Conservation (phyloP, 768 basidiomycete genomes). For the Lyophyllum shimeji region DNA sequence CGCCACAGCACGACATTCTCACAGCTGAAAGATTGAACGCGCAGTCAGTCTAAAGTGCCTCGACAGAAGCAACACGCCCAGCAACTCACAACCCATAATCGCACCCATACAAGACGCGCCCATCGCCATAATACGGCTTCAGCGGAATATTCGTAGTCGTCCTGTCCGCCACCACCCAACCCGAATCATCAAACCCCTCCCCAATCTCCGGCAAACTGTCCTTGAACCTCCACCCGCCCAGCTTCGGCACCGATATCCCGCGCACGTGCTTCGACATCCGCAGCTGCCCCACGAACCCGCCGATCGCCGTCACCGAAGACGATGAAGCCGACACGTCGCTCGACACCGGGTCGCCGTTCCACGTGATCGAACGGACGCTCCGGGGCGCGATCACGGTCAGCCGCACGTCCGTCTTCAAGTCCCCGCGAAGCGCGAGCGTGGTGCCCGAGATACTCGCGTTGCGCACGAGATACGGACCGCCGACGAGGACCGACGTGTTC, state of each 20-base stretch:
- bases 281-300: slow-evolving; percentile 52
- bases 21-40: slow-evolving; percentile 49
- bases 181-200: slow-evolving; percentile 54
- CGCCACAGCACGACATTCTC: slow-evolving; percentile 83
- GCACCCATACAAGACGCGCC: slow-evolving; percentile 78
- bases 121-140: slow-evolving; percentile 72
- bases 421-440: slow-evolving; percentile 62
- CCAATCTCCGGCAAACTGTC: slow-evolving; percentile 75
- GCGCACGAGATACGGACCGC: slow-evolving; percentile 66
- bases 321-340: slow-evolving; percentile 29
- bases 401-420: slow-evolving; percentile 57
- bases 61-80: background rate
- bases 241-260: slow-evolving; percentile 42
- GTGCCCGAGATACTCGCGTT: slow-evolving; percentile 48
- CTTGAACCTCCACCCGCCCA: slow-evolving; percentile 72
- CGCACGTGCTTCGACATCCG: slow-evolving; percentile 24
- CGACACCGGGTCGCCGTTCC: slow-evolving; percentile 65
- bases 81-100: slow-evolving; percentile 80
- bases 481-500: slow-evolving; percentile 64
- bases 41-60: background rate
- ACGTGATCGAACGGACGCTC: slow-evolving; percentile 52
- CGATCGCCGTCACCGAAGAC: slow-evolving; percentile 32
- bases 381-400: slow-evolving; percentile 67
- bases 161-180: slow-evolving; percentile 68
- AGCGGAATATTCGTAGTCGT: slow-evolving; percentile 73